Base-by-base conservation (phyloP, 1,139 yeast species). In the Saccharomyces pastorianus region DNA sequence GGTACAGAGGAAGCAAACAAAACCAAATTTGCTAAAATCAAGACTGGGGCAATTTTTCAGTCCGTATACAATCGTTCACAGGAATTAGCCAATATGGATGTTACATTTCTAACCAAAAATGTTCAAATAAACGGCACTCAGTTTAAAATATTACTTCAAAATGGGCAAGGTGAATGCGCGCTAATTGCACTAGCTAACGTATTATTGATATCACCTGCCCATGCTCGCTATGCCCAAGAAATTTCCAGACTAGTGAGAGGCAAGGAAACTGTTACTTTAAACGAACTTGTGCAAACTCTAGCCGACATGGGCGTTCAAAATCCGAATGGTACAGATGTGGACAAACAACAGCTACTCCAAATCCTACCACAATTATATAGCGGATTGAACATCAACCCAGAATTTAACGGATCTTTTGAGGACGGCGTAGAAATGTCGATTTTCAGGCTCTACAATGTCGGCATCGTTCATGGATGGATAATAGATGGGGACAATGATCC, bases 111-210 rank as follows among this genome's bases (percentile, higher is more conserved):
- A 32, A 69, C 71, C 1, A 72, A 69, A 52, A 55, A 53, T 23
- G 60, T 71, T 23, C 61, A 63, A 42, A 62, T 66, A 51, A 62
- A 69, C 48, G 75, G 74, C 4, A 55, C 53, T 55, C 74, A 81
- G 26, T 53, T 56, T 38, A 83, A 80, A n/a, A 81, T 90, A 41
- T 71, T 91, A n/a, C 71, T 88, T 20, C 97, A 91, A 69, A 88
- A 88, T 59, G 76, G 71, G 49, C 88, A 90, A 63, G 97, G 96
- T 0, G 96, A 96, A 0, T 90, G 96, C 65, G 96, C 96, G 1
- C 71, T 91, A 47, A 79, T 90, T n/a, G 91, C 96, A 0, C 72
- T 91, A 47, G 77, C 84, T 51, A 91, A 91, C 66, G 80, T 90
- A 0, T 66, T 89, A 29, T 60, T 83, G n/a, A 64, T 83, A 28